Evolutionary conservation across 495 filamentous ascomycete genomes (phyloP).

Genomic region (Penicillium manginii): DNA sequence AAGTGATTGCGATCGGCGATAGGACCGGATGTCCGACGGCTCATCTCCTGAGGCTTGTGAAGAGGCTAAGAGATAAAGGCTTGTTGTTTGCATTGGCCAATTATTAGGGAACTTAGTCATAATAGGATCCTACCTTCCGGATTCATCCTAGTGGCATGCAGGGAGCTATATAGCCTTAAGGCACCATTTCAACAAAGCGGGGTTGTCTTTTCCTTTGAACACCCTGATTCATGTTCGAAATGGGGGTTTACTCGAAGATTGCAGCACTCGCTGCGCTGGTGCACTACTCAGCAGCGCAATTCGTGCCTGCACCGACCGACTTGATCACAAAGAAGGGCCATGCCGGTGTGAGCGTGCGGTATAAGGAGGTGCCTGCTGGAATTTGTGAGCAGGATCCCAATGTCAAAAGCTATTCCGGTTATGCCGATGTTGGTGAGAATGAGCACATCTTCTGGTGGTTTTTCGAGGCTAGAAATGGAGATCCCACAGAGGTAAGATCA

Average conservation of each 20-base stretch:
- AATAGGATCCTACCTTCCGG: slow-evolving; percentile 15
- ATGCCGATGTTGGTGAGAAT: slow-evolving; percentile 63
- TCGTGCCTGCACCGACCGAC: slow-evolving; percentile 60
- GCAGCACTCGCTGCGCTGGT: slow-evolving; percentile 6
- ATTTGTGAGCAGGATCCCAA: slow-evolving; percentile 67
- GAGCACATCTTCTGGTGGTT: slow-evolving; percentile 72
- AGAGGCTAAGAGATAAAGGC: not conserved
- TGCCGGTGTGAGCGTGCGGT: slow-evolving; percentile 56
- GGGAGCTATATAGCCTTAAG: slow-evolving; percentile 4
- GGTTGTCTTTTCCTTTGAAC: slow-evolving; percentile 1
- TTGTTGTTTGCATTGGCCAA: slow-evolving; percentile 5
- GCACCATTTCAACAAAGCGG: slow-evolving; percentile 7
- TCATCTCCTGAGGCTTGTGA: not conserved
- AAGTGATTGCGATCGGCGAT: not conserved
- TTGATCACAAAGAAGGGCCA: slow-evolving; percentile 55
- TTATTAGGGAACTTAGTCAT: slow-evolving; percentile 9
- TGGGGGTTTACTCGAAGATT: slow-evolving; percentile 10
- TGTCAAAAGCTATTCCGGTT: slow-evolving; percentile 69
- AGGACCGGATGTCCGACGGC: slow-evolving; percentile 1
- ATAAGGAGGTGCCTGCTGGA: slow-evolving; percentile 64
- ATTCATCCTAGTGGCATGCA: slow-evolving; percentile 16
- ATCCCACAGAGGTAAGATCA: slow-evolving; percentile 43
- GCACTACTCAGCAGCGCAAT: slow-evolving; percentile 45
- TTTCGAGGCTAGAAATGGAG: slow-evolving; percentile 59
- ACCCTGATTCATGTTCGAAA: slow-evolving; percentile 6